A percentile compares a stretch with the other conserved stretches of the same genome.
Conservation (phyloP, 768 basidiomycete species). For the Pulveroboletus sp. region DNA sequence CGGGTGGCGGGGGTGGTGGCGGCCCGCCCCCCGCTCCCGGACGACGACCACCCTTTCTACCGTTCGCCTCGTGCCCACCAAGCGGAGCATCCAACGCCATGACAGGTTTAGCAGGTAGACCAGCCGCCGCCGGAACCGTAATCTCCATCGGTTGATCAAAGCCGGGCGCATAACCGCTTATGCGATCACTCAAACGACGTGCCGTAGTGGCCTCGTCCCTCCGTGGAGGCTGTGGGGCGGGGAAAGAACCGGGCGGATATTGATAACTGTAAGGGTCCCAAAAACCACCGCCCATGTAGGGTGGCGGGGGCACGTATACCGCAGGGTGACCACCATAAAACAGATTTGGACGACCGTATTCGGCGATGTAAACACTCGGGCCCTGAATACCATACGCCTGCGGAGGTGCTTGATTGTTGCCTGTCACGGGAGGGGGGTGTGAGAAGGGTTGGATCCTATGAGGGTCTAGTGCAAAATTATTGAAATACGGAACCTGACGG, state of each 20-base stretch:
- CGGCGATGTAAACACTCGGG: constrained; percentile 47
- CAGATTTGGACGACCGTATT: constrained; percentile 38
- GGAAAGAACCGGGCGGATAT: constrained; percentile 36
- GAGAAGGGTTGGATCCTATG: constrained; percentile 84
- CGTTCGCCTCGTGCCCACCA: constrained; percentile 31
- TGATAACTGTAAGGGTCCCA: constrained; percentile 47
- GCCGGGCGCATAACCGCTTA: constrained; percentile 68
- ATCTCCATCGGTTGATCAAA: constrained; percentile 39
- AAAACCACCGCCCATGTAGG: constrained; percentile 38
- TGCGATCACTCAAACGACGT: constrained; percentile 72
- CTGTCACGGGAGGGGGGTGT: constrained; percentile 65
- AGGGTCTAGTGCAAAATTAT: constrained; percentile 95
- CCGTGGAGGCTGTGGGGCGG: constrained; percentile 39
- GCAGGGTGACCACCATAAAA: constrained; percentile 38
- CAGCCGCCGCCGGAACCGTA: constrained; percentile 59
- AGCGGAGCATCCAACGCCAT: constrained; percentile 53
- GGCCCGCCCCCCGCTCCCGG: constrained; percentile 45
- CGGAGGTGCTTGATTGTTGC: constrained; percentile 73
- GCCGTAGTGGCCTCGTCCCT: constrained; percentile 57
- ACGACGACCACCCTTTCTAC: constrained; percentile 36
- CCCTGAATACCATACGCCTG: constrained; percentile 82
- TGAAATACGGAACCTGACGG: constrained; percentile 79
- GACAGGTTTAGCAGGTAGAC: constrained; percentile 76
- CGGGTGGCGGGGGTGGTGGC: constrained; percentile 77
- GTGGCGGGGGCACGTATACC: constrained; percentile 34